Conservation (phyloP, 2,329 filamentous ascomycete genomes). For the Cladophialophora immunda region DNA sequence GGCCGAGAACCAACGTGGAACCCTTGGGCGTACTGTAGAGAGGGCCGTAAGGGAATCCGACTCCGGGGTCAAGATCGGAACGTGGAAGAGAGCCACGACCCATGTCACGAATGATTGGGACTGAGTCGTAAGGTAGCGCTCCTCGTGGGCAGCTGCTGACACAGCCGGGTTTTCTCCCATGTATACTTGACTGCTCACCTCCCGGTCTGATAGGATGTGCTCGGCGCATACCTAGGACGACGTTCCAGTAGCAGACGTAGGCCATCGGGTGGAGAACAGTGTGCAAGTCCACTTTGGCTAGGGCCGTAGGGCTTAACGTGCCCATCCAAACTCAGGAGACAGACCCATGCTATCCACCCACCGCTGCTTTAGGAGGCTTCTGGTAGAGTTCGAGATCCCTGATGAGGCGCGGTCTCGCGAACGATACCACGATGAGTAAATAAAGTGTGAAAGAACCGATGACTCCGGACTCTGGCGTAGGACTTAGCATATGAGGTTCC, state of each 20-base stretch:
- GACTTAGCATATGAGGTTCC: neutral
- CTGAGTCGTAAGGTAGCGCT: constrained; percentile 13
- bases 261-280: constrained; percentile 14
- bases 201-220: constrained; percentile 6
- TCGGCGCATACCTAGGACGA: constrained; percentile 1
- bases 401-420: constrained; percentile 3
- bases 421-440: constrained; percentile 2
- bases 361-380: constrained; percentile 7
- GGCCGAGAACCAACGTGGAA: constrained; percentile 3
- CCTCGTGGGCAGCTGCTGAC: constrained; percentile 14
- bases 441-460: neutral
- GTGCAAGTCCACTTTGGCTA: constrained; percentile 14
- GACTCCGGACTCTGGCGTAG: neutral
- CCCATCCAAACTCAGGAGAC: neutral
- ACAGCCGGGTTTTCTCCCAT: neutral
- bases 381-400: constrained; percentile 3
- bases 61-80: constrained; percentile 18
- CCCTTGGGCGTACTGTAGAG: constrained; percentile 4
- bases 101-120: constrained; percentile 4
- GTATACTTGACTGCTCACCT: neutral
- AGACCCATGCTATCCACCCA: constrained; percentile 10
- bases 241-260: constrained; percentile 7
- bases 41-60: constrained; percentile 11
- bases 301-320: constrained; percentile 18
- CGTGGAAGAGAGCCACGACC: constrained; percentile 3